These are phyloP conservation scores for Diaporthe capsici DNA, from an alignment of 2,329 filamentous ascomycete species.

Conservation along the genomic window DNA sequence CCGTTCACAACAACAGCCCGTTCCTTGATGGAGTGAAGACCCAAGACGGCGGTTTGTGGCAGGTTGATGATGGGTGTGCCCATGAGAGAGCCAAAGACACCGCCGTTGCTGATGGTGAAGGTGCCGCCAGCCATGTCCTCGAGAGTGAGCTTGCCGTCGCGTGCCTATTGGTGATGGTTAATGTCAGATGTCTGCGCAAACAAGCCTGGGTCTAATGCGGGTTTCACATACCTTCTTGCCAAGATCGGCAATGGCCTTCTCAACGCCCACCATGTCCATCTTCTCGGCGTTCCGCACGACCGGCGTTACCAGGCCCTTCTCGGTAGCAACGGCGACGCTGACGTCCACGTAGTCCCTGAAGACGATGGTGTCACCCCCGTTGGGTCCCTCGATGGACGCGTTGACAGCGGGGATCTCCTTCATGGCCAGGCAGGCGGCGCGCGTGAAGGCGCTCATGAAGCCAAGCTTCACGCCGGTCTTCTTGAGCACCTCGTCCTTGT, in stretches of 20 bases:
- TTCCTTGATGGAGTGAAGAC: conserved; percentile 97
- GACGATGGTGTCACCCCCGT: conserved; percentile 96
- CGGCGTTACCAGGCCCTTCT: conserved; percentile 97
- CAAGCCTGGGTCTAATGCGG: not conserved
- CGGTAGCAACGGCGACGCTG: conserved; percentile 95
- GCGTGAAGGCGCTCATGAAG: conserved; percentile 99
- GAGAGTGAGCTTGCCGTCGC: conserved; percentile 96
- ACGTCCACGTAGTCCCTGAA: conserved; percentile 99
- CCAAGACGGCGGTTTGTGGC: conserved; percentile 91
- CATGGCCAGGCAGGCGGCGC: conserved; percentile 91
- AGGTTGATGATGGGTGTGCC: conserved; percentile 99
- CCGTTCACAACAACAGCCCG: conserved; percentile 90
- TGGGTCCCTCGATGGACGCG: conserved; percentile 95
- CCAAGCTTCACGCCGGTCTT: conserved; percentile 97
- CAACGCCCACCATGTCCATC: conserved; percentile 89
- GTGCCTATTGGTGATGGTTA: conserved; percentile 71
- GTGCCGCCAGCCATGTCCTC: conserved; percentile 99
- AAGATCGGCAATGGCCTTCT: conserved; percentile 92
- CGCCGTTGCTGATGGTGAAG: conserved; percentile 97
- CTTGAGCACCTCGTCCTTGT: conserved; percentile 97
- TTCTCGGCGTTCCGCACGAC: conserved; percentile 94
- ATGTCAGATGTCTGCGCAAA: not conserved
- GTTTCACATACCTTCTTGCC: conserved; percentile 84
- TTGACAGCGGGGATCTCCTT: conserved; percentile 95
- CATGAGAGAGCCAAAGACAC: conserved; percentile 97